Evolutionary conservation across 371 early-diverging fungal species (phyloP).

Genomic region (Mucor lusitanicus): DNA sequence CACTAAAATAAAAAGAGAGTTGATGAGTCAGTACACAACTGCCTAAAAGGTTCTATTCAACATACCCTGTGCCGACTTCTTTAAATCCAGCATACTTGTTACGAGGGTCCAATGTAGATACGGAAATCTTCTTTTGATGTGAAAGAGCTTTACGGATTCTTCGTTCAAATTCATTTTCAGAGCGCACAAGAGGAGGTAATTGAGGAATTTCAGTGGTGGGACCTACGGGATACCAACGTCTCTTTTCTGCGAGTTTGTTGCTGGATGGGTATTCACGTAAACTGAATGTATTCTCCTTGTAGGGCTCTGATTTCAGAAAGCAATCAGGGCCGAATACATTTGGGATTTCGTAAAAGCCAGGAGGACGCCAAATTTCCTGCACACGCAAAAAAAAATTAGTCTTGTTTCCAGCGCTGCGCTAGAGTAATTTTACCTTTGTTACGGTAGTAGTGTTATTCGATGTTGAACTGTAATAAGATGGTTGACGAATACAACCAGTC

Average conservation of each 20-base stretch:
- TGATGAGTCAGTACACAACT: neutral
- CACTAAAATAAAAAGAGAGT: conserved; percentile 26
- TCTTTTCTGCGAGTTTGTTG: conserved; percentile 19
- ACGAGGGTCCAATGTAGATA: conserved; percentile 45
- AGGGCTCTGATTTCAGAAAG: conserved; percentile 41
- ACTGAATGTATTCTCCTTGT: conserved; percentile 13
- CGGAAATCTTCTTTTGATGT: conserved; percentile 27
- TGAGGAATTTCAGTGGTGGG: conserved; percentile 44
- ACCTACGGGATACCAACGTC: conserved; percentile 48
- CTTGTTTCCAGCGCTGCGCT: neutral
- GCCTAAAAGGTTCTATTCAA: neutral
- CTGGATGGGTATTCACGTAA: conserved; percentile 28
- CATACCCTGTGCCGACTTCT: conserved; percentile 56
- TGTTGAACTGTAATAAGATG: conserved; percentile 29
- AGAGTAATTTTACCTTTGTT: neutral
- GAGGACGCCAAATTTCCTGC: conserved; percentile 46
- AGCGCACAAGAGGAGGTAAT: conserved; percentile 43
- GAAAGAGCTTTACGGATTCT: conserved; percentile 45
- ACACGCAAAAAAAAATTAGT: neutral
- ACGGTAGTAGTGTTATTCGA: conserved; percentile 2
- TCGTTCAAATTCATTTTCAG: conserved; percentile 51
- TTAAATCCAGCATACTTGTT: conserved; percentile 48
- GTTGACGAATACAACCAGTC: conserved; percentile 41
- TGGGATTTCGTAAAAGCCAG: conserved; percentile 49
- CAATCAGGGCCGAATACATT: conserved; percentile 47